phyloP scores from a whole-genome alignment of 2,329 filamentous ascomycete genomes.

The Fusarium globosum region DNA sequence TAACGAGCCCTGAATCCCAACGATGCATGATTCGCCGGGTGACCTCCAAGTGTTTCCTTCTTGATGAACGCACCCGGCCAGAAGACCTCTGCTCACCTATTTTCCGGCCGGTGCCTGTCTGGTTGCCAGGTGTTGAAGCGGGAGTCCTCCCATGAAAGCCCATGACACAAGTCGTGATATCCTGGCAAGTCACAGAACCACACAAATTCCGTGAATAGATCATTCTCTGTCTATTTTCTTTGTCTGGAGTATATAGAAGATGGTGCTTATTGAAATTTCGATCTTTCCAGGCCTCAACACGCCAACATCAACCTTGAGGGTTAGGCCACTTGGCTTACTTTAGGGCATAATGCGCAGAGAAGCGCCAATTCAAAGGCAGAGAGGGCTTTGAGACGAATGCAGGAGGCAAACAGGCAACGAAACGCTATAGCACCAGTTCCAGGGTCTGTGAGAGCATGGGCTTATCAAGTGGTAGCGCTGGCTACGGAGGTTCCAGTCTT shows the following conservation, averaged over 20 bases:
- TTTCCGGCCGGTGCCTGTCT: not conserved
- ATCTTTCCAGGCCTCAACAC: slow-evolving; percentile 50
- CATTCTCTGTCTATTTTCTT: slow-evolving; percentile 13
- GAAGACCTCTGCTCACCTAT: not conserved
- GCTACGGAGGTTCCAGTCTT: slow-evolving; percentile 13
- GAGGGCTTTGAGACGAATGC: slow-evolving; percentile 11
- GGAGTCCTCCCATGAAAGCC: slow-evolving; percentile 23
- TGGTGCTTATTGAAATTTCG: slow-evolving; percentile 32
- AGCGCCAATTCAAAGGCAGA: slow-evolving; percentile 13
- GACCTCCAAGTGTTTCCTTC: not conserved
- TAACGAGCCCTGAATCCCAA: not conserved
- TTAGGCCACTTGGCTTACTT: slow-evolving; percentile 29
- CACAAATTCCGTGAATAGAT: slow-evolving; percentile 42
- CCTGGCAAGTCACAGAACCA: slow-evolving; percentile 53
- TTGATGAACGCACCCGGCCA: not conserved
- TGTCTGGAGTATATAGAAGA: not conserved
- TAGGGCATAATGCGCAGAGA: not conserved
- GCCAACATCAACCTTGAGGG: slow-evolving; percentile 24
- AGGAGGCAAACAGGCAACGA: slow-evolving; percentile 13
- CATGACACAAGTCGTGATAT: slow-evolving; percentile 1
- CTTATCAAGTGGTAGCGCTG: not conserved
- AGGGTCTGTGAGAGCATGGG: not conserved
- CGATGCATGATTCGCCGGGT: not conserved
- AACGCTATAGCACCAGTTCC: not conserved
- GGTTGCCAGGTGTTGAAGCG: not conserved